These are phyloP conservation scores for Nemania serpens DNA, from an alignment of 2,329 filamentous ascomycete genomes.

Conservation along the genomic window DNA sequence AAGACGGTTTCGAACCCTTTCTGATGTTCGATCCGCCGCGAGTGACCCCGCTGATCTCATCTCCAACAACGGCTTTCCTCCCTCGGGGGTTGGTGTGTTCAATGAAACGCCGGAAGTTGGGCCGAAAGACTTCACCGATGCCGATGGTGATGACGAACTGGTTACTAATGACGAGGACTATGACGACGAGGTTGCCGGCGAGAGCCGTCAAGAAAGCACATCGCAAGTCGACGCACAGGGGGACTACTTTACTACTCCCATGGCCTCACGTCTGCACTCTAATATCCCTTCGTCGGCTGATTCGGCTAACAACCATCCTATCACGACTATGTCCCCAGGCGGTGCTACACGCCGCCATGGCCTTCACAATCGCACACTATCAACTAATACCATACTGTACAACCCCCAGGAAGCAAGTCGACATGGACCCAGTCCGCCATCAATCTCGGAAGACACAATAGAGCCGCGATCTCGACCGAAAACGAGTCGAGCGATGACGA, in stretches of 20 bases:
- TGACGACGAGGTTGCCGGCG: conserved; percentile 55
- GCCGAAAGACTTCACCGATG: conserved; percentile 71
- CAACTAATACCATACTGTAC: conserved; percentile 83
- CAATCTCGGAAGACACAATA: conserved; percentile 47
- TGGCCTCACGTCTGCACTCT: conserved; percentile 47
- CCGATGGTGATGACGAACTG: conserved; percentile 89
- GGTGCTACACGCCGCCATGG: conserved; percentile 45
- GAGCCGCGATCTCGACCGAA: conserved; percentile 43
- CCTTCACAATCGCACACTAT: conserved; percentile 73
- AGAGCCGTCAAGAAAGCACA: conserved; percentile 42
- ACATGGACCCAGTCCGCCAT: conserved; percentile 46
- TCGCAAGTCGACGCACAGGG: conserved; percentile 39
- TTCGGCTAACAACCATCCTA: conserved; percentile 35
- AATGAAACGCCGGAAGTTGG: conserved; percentile 51
- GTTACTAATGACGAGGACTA: conserved; percentile 78
- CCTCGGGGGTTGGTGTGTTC: conserved; percentile 36
- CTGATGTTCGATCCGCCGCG: conserved; percentile 62
- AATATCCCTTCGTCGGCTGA: conserved; percentile 41
- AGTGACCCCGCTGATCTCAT: conserved; percentile 68
- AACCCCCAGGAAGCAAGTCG: conserved; percentile 63
- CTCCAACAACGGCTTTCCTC: conserved; percentile 48
- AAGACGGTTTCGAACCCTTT: conserved; percentile 54
- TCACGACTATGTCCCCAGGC: conserved; percentile 43
- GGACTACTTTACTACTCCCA: conserved; percentile 61
- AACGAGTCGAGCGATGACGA: conserved; percentile 46